Conservation (phyloP, 139 green algal species). For the Chlorella sp. region DNA sequence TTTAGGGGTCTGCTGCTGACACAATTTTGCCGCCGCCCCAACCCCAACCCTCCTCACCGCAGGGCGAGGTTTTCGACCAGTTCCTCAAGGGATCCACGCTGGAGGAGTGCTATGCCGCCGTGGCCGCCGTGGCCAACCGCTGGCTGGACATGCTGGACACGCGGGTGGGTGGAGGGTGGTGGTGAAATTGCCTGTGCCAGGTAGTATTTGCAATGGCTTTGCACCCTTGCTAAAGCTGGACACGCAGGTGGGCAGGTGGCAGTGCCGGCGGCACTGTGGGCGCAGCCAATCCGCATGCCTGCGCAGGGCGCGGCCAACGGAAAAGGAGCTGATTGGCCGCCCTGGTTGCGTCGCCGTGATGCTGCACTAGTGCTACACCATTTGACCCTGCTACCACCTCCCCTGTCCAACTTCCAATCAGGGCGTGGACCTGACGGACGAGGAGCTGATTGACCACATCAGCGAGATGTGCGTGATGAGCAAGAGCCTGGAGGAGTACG, state of each 20-base stretch:
- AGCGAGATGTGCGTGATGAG: constrained; percentile 94
- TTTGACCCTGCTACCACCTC: neutral
- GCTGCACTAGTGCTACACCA: too few relatives aligned
- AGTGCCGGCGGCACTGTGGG: too few relatives aligned
- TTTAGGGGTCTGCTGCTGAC: too few relatives aligned
- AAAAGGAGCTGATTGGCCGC: too few relatives aligned
- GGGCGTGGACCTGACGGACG: constrained; percentile 84
- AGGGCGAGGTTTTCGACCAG: constrained; percentile 90
- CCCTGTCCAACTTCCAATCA: neutral
- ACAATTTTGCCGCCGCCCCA: too few relatives aligned
- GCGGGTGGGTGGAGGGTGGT: constrained; percentile 43
- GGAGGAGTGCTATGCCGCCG: constrained; percentile 90
- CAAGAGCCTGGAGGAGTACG: constrained; percentile 95
- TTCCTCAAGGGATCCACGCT: constrained; percentile 90
- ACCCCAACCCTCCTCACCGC: neutral
- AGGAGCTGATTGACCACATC: constrained; percentile 95
- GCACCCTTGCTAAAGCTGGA: too few relatives aligned
- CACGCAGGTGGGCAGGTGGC: too few relatives aligned
- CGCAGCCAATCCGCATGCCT: too few relatives aligned
- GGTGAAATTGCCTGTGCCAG: too few relatives aligned
- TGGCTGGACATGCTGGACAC: constrained; percentile 98
- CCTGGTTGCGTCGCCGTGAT: too few relatives aligned
- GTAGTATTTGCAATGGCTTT: too few relatives aligned
- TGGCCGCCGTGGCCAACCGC: constrained; percentile 92
- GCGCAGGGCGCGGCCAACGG: too few relatives aligned